Percentiles rank a stretch among this genome's conserved stretches.
phyloP scores from a whole-genome alignment of 75 land plant genomes.

The Isoetes taiwanensis region DNA sequence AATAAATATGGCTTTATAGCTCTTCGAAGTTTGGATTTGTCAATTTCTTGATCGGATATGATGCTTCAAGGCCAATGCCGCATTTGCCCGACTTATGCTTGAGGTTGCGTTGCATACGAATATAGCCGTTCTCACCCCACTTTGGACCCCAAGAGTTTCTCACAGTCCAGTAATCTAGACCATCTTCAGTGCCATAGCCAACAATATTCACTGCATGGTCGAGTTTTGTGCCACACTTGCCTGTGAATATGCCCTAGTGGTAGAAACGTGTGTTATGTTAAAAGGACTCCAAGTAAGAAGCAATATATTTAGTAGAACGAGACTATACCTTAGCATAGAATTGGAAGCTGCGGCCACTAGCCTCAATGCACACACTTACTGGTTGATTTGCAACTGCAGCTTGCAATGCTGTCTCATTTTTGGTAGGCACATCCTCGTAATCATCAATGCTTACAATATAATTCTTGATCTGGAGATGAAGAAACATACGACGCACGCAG shows the following conservation, averaged over 20 bases:
- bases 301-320: too few species aligned
- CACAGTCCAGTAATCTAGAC: slow-evolving; percentile 15
- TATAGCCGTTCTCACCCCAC: slow-evolving; percentile 22
- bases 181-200: slow-evolving; percentile 21
- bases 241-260: slow-evolving; percentile 22
- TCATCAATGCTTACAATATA: slow-evolving; percentile 11
- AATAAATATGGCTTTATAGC: too few species aligned
- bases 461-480: neutral
- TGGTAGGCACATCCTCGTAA: slow-evolving; percentile 17
- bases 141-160: slow-evolving; percentile 21
- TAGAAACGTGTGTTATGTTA: neutral
- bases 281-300: too few species aligned
- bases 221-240: slow-evolving; percentile 18
- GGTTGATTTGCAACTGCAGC: slow-evolving; percentile 28
- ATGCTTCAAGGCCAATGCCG: slow-evolving; percentile 21
- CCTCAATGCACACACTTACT: slow-evolving; percentile 36
- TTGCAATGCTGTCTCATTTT: slow-evolving; percentile 17
- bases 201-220: slow-evolving; percentile 19
- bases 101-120: slow-evolving; percentile 13
- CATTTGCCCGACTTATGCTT: slow-evolving; percentile 15
- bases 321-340: slow-evolving; percentile 9
- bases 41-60: slow-evolving; percentile 7
- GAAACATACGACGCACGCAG: too few species aligned
- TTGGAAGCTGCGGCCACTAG: slow-evolving; percentile 9
- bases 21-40: too few species aligned